Base-by-base conservation (phyloP, 192 early-diverging fungal species). In the Coemansia erecta region DNA sequence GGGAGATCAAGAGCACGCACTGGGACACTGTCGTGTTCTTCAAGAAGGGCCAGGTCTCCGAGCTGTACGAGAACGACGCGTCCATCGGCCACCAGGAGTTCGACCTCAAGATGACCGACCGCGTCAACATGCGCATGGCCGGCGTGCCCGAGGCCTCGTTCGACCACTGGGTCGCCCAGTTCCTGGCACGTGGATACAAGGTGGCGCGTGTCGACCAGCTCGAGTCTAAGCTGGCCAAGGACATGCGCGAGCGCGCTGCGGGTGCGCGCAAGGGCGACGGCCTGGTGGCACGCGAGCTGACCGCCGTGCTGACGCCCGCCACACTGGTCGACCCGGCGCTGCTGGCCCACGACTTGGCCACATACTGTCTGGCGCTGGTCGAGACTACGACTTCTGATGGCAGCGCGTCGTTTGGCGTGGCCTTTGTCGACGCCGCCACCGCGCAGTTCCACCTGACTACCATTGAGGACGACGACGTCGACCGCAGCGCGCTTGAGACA, bases 31-130 rank as follows among this genome's bases (percentile, higher is more conserved):
- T 94, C 15, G 95, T 98, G 13, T 98, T 98, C 66, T 99, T 98
- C 83, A 99, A 99, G 63, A 99, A 98, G 82, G 95, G 96, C 60
- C 98, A 98, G 73, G 97, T 98, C 52, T 96, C 88, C 70, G 97
- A 99, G 74, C 81, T 98, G n/a, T 99, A 98, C 61, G 96, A 98
- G 72, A 93, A 94, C 46, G 98, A 98, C 64, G 98, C 98, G 1
- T 89, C 95, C 44, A 92, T 99, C 65, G 96, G 93, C 22, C 94
- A 95, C 62, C 90, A 90, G 53, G 83, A 93, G 54, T 98, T 98
- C 72, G 98, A 98, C 71, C 84, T 98, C 61, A 97, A 97, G 56
- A 64, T 98, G 61, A 94, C 93, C 2, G 96, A 97, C 66, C 84
- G 98, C 21, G 91, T 90, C 45, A 97, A 98, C 81, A 99, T 99